A percentile compares a stretch with the other conserved stretches of the same genome.
phyloP scores from a whole-genome alignment of 371 early-diverging fungal genomes.

The Dichotomocladium elegans region DNA sequence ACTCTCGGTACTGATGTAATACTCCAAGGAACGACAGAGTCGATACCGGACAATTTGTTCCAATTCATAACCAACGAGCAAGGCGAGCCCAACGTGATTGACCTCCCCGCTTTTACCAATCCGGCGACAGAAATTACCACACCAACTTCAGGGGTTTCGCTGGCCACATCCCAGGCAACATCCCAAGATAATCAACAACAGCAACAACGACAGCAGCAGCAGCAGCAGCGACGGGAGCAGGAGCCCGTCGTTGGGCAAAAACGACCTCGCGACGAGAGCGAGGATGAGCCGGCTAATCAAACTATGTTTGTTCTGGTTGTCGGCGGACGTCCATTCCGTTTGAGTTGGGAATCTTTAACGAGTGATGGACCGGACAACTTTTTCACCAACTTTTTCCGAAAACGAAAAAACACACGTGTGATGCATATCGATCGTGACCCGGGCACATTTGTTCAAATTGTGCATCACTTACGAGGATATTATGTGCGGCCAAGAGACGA shows the following conservation, averaged over 20 bases:
- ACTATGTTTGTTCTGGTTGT: slow-evolving; percentile 39
- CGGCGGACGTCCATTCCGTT: slow-evolving; percentile 35
- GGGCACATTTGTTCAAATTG: slow-evolving; percentile 51
- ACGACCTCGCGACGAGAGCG: background rate
- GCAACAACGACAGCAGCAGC: background rate
- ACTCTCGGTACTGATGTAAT: no score
- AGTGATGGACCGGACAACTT: slow-evolving; percentile 51
- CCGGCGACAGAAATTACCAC: no score
- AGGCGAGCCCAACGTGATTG: background rate
- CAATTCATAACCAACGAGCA: slow-evolving; percentile 7
- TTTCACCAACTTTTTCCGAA: slow-evolving; percentile 31
- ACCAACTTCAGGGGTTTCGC: no score
- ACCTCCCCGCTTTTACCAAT: background rate
- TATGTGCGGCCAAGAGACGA: slow-evolving; percentile 50
- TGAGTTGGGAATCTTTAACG: slow-evolving; percentile 44
- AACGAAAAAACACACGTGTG: slow-evolving; percentile 23
- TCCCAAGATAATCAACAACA: no score
- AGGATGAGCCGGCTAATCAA: slow-evolving; percentile 24
- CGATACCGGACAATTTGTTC: slow-evolving; percentile 9
- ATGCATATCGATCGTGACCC: slow-evolving; percentile 61
- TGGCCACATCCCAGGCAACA: no score
- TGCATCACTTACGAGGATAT: slow-evolving; percentile 60
- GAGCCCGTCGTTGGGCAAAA: background rate
- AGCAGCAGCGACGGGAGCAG: background rate
- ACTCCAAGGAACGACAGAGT: background rate